Percentiles rank a stretch among this genome's conserved stretches.
These are phyloP conservation scores for Termitomyces sp. DNA, from an alignment of 768 basidiomycete species.

Conservation along the genomic window DNA sequence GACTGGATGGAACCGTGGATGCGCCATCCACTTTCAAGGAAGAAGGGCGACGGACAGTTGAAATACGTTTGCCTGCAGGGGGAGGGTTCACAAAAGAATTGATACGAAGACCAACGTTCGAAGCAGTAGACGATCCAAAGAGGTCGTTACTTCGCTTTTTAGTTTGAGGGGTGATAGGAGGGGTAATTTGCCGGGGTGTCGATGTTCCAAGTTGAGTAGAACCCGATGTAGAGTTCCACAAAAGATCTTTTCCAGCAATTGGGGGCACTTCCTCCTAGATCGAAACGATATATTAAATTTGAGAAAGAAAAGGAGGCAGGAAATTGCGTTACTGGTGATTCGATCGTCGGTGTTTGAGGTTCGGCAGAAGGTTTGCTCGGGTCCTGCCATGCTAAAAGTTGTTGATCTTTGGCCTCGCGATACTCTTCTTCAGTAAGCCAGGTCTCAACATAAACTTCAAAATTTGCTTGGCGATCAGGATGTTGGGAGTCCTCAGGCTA, in stretches of 20 bases:
- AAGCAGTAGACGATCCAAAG: slow-evolving; percentile 45
- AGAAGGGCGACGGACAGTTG: slow-evolving; percentile 43
- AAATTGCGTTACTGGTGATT: slow-evolving; percentile 29
- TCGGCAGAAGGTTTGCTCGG: slow-evolving; percentile 40
- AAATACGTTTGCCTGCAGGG: slow-evolving; percentile 31
- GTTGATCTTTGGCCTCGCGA: slow-evolving; percentile 55
- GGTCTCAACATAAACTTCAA: slow-evolving; percentile 72
- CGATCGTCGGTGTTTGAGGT: slow-evolving; percentile 35
- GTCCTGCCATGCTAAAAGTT: slow-evolving; percentile 70
- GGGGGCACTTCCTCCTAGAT: slow-evolving; percentile 15
- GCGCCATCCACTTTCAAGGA: slow-evolving; percentile 10
- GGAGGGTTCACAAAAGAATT: slow-evolving; percentile 45
- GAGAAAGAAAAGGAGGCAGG: slow-evolving; percentile 1
- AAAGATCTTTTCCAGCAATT: slow-evolving; percentile 56
- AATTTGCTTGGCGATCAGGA: slow-evolving; percentile 63
- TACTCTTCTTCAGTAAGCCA: slow-evolving; percentile 81
- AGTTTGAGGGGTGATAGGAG: slow-evolving; percentile 17
- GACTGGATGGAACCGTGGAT: slow-evolving; percentile 8
- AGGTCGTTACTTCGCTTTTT: slow-evolving; percentile 25
- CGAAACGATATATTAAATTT: slow-evolving; percentile 5
- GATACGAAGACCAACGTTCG: slow-evolving; percentile 38
- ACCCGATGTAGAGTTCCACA: slow-evolving; percentile 60
- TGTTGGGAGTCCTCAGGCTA: slow-evolving; percentile 79
- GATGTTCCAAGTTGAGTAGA: slow-evolving; percentile 27
- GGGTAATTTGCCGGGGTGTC: slow-evolving; percentile 29